Conservation (phyloP, 2,329 filamentous ascomycete genomes). For the Alternaria sp. region DNA sequence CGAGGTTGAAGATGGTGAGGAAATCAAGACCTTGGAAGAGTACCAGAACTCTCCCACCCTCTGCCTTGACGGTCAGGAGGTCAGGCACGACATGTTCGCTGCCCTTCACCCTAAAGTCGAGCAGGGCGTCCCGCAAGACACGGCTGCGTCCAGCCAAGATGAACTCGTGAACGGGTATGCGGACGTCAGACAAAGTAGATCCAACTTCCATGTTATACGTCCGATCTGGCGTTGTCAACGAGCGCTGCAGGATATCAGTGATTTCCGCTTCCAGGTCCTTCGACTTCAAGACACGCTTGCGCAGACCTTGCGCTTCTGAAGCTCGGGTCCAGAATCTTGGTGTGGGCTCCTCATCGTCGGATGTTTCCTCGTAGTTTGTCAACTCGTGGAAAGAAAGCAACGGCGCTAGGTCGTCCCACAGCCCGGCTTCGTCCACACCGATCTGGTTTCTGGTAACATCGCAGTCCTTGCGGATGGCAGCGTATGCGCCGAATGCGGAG, state of each 20-base stretch:
- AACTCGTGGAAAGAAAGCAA: constrained; percentile 75
- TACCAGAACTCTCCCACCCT: constrained; percentile 64
- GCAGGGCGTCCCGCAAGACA: constrained; percentile 66
- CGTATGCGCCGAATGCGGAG: constrained; percentile 89
- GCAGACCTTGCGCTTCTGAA: constrained; percentile 61
- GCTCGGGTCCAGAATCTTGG: constrained; percentile 61
- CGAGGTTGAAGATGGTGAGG: constrained; percentile 79
- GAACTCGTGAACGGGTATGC: constrained; percentile 84
- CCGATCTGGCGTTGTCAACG: constrained; percentile 50
- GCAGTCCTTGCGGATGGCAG: constrained; percentile 84
- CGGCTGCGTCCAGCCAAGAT: constrained; percentile 78
- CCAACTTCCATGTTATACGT: constrained; percentile 56
- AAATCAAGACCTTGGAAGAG: constrained; percentile 77
- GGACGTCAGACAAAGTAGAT: constrained; percentile 71
- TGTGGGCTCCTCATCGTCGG: constrained; percentile 56
- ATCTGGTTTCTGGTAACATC: constrained; percentile 80
- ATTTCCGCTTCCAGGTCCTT: constrained; percentile 73
- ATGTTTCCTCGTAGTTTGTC: constrained; percentile 49
- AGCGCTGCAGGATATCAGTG: constrained; percentile 52
- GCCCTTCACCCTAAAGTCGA: constrained; percentile 65
- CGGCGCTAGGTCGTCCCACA: constrained; percentile 78
- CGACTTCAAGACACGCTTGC: constrained; percentile 67
- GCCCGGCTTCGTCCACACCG: constrained; percentile 68
- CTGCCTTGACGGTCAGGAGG: constrained; percentile 65
- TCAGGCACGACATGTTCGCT: constrained; percentile 68